Conservation (phyloP, 78 protist genomes). For the Dictyostelium intermedium region DNA sequence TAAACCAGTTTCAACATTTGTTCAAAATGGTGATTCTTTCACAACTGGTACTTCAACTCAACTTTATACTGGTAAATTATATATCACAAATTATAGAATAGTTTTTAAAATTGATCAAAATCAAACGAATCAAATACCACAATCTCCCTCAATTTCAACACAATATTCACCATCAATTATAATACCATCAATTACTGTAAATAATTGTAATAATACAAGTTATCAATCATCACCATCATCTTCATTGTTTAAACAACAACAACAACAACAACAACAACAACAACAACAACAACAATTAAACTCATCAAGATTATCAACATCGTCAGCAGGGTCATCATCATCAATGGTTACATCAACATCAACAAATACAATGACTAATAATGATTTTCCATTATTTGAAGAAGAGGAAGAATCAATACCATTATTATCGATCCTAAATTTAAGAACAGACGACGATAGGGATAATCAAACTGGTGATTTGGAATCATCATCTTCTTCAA, state of each 20-base stretch:
- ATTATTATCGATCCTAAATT: neutral
- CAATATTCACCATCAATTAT: neutral
- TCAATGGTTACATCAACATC: neutral
- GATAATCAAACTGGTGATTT: neutral
- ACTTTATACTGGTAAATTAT: conserved; percentile 11
- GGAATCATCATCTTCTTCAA: neutral
- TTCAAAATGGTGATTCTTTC: conserved; percentile 29
- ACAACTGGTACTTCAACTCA: neutral
- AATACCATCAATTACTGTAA: neutral
- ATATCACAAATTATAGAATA: conserved; percentile 53
- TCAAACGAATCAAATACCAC: neutral
- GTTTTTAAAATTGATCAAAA: conserved; percentile 39
- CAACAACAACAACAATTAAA: neutral
- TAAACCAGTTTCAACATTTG: neutral
- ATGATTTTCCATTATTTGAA: neutral
- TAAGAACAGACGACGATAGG: neutral
- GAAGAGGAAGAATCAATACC: neutral
- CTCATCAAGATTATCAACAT: neutral
- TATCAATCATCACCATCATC: neutral
- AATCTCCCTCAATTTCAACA: conserved; percentile 21
- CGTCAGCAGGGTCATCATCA: neutral
- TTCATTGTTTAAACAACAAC: neutral
- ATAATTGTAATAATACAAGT: neutral
- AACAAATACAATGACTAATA: neutral
- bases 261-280: no score